phyloP scores from a whole-genome alignment of 208 protist species.

The Trichomonas gallinae region DNA sequence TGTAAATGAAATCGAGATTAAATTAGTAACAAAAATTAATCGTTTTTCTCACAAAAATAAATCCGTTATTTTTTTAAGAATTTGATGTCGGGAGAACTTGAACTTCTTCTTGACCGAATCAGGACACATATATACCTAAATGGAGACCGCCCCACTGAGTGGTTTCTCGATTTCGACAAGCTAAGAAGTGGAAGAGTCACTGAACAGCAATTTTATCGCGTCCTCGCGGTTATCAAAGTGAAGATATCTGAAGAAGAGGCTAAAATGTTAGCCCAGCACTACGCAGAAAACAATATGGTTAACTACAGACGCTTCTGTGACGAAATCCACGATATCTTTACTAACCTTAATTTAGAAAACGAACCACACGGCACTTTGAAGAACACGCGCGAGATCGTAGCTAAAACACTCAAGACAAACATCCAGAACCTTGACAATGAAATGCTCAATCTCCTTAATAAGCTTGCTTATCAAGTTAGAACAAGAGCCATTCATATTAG shows the following conservation, averaged over 20 bases:
- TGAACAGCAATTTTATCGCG: neutral
- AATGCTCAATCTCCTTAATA: neutral
- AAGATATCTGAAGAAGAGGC: neutral
- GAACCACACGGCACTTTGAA: neutral
- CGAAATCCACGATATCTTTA: neutral
- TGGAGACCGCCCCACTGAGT: neutral
- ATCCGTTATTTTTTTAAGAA: neutral
- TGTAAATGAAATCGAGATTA: too few species aligned
- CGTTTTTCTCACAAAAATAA: neutral
- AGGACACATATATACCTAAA: neutral
- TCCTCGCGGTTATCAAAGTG: neutral
- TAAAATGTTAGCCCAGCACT: neutral
- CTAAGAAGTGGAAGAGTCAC: neutral
- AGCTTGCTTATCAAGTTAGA: neutral
- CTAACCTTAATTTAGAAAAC: neutral
- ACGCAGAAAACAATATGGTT: neutral
- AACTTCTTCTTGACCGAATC: neutral
- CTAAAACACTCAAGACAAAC: neutral
- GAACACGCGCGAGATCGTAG: neutral
- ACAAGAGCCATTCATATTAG: neutral
- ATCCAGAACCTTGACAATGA: neutral
- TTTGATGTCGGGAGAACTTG: neutral
- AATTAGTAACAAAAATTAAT: neutral
- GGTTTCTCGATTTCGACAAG: conserved; percentile 12
- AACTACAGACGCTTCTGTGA: neutral